Percentiles rank a stretch among this genome's conserved stretches.
Evolutionary conservation across 2,329 filamentous ascomycete species (phyloP).

Genomic region (Lachnellula arida): DNA sequence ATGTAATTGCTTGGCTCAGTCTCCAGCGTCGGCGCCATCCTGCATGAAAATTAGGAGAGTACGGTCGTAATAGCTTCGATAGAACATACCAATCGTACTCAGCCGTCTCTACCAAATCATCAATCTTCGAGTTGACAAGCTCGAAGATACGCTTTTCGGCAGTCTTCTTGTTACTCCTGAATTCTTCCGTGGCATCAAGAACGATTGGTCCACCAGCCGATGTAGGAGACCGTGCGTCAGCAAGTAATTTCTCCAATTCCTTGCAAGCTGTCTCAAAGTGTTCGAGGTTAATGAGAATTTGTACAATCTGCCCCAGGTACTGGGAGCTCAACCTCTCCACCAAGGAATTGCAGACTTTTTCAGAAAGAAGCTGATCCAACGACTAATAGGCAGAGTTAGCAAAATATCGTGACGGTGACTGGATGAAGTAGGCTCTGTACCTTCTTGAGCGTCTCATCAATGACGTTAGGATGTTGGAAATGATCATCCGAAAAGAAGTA

Average conservation of each 20-base stretch:
- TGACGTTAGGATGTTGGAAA: slow-evolving; percentile 83
- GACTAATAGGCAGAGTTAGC: slow-evolving; percentile 46
- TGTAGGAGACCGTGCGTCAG: slow-evolving; percentile 75
- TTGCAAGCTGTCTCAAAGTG: slow-evolving; percentile 93
- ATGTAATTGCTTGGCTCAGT: slow-evolving; percentile 87
- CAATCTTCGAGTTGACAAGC: slow-evolving; percentile 96
- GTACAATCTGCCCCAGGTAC: slow-evolving; percentile 95
- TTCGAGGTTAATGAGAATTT: slow-evolving; percentile 95
- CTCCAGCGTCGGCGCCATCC: slow-evolving; percentile 55
- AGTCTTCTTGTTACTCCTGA: slow-evolving; percentile 86
- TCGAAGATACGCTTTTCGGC: slow-evolving; percentile 98
- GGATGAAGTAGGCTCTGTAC: slow-evolving; percentile 37
- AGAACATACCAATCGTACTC: slow-evolving; percentile 81
- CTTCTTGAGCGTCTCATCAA: slow-evolving; percentile 84
- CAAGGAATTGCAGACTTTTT: slow-evolving; percentile 86
- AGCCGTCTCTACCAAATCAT: slow-evolving; percentile 92
- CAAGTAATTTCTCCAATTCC: slow-evolving; percentile 82
- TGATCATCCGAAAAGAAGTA: slow-evolving; percentile 97
- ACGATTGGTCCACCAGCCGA: slow-evolving; percentile 76
- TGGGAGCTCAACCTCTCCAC: slow-evolving; percentile 86
- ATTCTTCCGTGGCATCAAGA: slow-evolving; percentile 78
- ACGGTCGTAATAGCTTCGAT: background rate
- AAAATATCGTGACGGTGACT: background rate
- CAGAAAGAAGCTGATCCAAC: slow-evolving; percentile 88
- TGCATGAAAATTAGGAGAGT: slow-evolving; percentile 11